A percentile compares a stretch with the other conserved stretches of the same genome.
phyloP scores from a whole-genome alignment of 495 filamentous ascomycete species.

The Hyaloscypha hepaticicola region DNA sequence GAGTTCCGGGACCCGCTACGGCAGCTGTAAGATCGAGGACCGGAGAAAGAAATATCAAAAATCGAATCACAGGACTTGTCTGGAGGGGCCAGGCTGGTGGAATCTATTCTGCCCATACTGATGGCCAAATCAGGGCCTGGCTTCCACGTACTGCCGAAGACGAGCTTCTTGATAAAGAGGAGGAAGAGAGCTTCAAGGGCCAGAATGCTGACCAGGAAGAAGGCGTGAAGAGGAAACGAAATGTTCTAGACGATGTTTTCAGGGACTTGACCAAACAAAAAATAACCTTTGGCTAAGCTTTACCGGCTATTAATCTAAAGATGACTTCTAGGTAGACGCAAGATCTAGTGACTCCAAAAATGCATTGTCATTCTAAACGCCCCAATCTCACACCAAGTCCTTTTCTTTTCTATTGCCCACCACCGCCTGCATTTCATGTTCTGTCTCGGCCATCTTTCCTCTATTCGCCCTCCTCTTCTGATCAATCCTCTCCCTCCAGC shows the following conservation, averaged over 20 bases:
- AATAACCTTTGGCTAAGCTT: conserved; percentile 46
- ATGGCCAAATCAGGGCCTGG: conserved; percentile 61
- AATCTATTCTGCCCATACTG: conserved; percentile 43
- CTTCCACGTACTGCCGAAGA: conserved; percentile 47
- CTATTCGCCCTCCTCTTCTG: conserved; percentile 38
- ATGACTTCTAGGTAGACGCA: not conserved
- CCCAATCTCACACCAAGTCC: conserved; percentile 20
- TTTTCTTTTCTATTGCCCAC: conserved; percentile 15
- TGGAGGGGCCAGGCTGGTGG: conserved; percentile 61
- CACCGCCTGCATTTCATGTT: conserved; percentile 10
- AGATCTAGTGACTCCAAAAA: not conserved
- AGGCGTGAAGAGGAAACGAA: conserved; percentile 48
- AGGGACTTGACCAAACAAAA: conserved; percentile 50
- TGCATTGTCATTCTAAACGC: not conserved
- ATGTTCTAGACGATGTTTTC: conserved; percentile 60
- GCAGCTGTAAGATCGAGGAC: conserved; percentile 40
- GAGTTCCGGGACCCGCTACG: conserved; percentile 54
- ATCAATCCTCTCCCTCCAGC: conserved; percentile 55
- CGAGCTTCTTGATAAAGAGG: conserved; percentile 45
- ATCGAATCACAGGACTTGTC: conserved; percentile 64
- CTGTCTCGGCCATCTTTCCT: conserved; percentile 3
- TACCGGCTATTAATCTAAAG: conserved; percentile 7
- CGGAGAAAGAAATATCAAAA: conserved; percentile 47
- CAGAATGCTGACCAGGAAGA: conserved; percentile 31
- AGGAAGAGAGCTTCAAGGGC: conserved; percentile 32